Base-by-base conservation (phyloP, 2,329 filamentous ascomycete genomes). In the Sarocladiaceae sp. region DNA sequence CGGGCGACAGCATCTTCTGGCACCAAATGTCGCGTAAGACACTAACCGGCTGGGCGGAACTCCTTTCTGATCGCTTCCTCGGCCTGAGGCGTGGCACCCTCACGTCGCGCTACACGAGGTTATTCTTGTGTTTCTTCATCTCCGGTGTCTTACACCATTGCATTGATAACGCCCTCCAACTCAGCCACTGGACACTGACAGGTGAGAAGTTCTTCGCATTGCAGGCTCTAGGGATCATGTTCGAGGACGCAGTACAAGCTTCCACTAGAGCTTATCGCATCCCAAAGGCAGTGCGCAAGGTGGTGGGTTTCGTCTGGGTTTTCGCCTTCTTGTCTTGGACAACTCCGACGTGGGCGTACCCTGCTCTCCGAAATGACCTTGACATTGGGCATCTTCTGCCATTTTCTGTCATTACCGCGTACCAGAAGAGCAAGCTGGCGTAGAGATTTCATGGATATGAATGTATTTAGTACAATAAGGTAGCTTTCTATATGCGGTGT, bases 151-250 rank as follows among this genome's bases (percentile, higher is more conserved):
- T 53, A 22, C 52, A 53, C 36, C 44, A 51, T 29, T 13, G 23
- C 15, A n/a, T 25, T 5, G 54, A 55, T 22, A 26, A 23, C 11
- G 18, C 31, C 15, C 29, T 33, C 7, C 36, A 17, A n/a, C 25
- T 13, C 13, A 20, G 18, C 17, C 23, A 23, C 17, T 33, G 51
- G 8, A 28, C 44, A 15, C 26, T 39, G 40, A 13, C 8, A 22
- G 18, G 10, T 12, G 3, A 29, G 39, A 39, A 29, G 10, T 55
- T 53, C 35, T 55, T 55, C 31, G 18, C 46, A 8, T 20, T 55
- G 40, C 52, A 55, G 37, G 48, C 54, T 17, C 28, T 55, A 3
- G 54, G 52, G 29, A 53, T 55, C 51, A 35, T 55, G 42, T 2
- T 33, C 23, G 54, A 55, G 37, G 52, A 55, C 17, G 40, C 29